phyloP scores from a whole-genome alignment of 2,329 filamentous ascomycete species.

The Fusarium begoniae region DNA sequence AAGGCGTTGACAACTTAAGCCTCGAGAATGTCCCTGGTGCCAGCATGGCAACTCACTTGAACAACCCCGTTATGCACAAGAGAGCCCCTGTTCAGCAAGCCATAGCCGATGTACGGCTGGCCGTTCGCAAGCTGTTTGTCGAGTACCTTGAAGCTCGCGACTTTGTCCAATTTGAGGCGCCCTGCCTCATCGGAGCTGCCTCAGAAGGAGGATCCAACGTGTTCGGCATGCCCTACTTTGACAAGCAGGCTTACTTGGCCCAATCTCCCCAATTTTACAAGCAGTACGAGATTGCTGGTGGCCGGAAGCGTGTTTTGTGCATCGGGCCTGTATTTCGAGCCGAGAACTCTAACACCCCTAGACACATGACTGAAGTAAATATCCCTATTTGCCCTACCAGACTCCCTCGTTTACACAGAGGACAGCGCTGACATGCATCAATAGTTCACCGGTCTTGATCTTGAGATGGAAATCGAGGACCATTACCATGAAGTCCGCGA shows the following conservation, averaged over 20 bases:
- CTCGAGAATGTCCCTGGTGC: slow-evolving; percentile 71
- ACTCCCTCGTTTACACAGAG: neutral
- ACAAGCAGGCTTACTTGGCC: slow-evolving; percentile 80
- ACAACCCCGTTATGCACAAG: slow-evolving; percentile 94
- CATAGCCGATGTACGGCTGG: slow-evolving; percentile 65
- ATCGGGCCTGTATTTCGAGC: slow-evolving; percentile 85
- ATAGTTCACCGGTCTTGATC: slow-evolving; percentile 84
- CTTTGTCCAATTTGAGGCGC: slow-evolving; percentile 76
- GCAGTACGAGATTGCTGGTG: slow-evolving; percentile 84
- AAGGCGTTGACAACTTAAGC: slow-evolving; percentile 54
- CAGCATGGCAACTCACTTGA: slow-evolving; percentile 82
- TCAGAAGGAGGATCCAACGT: slow-evolving; percentile 95
- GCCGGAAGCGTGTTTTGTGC: slow-evolving; percentile 80
- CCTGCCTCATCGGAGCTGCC: slow-evolving; percentile 87
- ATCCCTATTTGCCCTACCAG: slow-evolving; percentile 6
- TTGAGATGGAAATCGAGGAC: slow-evolving; percentile 88
- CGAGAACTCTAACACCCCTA: slow-evolving; percentile 85
- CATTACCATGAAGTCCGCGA: slow-evolving; percentile 77
- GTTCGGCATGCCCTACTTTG: slow-evolving; percentile 91
- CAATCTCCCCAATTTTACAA: slow-evolving; percentile 89
- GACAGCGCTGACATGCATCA: slow-evolving; percentile 6
- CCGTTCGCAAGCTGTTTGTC: slow-evolving; percentile 75
- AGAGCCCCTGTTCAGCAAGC: slow-evolving; percentile 91
- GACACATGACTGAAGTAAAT: slow-evolving; percentile 80
- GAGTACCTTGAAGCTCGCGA: slow-evolving; percentile 72